phyloP scores from a whole-genome alignment of 2,329 filamentous ascomycete species.

The Sporothrix variecibatus region DNA sequence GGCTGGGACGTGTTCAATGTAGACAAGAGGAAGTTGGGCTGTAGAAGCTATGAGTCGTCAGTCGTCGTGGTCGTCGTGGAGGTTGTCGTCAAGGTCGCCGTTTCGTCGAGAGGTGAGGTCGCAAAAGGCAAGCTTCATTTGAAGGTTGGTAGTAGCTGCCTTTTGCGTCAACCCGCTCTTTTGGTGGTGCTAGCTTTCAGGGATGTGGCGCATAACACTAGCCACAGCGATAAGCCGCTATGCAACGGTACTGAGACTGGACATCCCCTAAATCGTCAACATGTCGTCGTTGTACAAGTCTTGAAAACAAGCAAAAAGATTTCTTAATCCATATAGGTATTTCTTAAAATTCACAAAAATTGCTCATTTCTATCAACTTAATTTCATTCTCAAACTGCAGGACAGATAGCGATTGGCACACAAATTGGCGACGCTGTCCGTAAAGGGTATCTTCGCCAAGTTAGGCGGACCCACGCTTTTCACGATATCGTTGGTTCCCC shows the following conservation, averaged over 20 bases:
- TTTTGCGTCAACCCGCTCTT: slow-evolving; percentile 1
- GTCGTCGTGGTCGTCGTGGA: not conserved
- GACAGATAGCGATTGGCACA: not conserved
- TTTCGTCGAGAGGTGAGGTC: not conserved
- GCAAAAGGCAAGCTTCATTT: slow-evolving; percentile 1
- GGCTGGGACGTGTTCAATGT: not conserved
- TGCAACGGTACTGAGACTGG: not conserved
- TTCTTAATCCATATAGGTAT: not conserved
- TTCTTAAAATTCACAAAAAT: not conserved
- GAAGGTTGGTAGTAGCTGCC: slow-evolving; percentile 5
- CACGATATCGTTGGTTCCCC: not conserved
- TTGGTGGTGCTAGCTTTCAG: not conserved
- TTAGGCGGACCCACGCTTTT: not conserved
- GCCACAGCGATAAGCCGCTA: slow-evolving; percentile 9
- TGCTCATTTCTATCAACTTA: not conserved
- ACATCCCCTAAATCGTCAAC: not conserved
- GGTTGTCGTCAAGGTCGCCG: not conserved
- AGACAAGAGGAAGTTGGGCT: not conserved
- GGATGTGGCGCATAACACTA: slow-evolving; percentile 18
- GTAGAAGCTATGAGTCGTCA: not conserved
- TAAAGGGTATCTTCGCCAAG: not conserved
- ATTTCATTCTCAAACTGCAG: not conserved
- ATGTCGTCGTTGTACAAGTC: not conserved
- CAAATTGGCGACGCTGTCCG: not conserved
- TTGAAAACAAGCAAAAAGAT: not conserved